Conservation (phyloP, 2,329 filamentous ascomycete species). For the Aspergillus alliaceus region DNA sequence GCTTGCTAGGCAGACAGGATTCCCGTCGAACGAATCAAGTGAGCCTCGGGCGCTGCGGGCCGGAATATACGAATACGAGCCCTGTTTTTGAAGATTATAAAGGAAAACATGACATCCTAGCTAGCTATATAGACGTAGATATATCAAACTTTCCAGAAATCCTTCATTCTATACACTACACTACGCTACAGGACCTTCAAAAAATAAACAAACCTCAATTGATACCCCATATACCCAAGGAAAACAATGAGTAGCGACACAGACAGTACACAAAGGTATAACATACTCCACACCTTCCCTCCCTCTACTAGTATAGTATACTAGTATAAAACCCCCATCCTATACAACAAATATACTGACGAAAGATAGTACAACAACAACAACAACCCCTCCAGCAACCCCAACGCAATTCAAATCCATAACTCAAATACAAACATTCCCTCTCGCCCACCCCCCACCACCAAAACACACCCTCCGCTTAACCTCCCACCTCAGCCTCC, state of each 20-base stretch:
- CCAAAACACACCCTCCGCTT: constrained; percentile 31
- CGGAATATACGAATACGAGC: background rate
- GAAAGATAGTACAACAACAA: background rate
- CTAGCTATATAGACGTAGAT: too few species aligned
- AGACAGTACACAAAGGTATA: background rate
- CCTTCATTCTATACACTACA: too few species aligned
- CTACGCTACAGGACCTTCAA: too few species aligned
- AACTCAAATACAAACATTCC: constrained; percentile 25
- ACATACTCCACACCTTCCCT: background rate
- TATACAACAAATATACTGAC: background rate
- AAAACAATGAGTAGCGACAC: background rate
- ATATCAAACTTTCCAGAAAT: too few species aligned
- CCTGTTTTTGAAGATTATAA: background rate
- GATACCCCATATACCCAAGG: too few species aligned
- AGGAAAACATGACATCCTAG: too few species aligned
- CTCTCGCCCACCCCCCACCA: constrained; percentile 28
- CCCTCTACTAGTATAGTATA: background rate
- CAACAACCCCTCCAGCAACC: background rate
- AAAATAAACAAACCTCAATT: background rate
- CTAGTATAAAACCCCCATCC: background rate
- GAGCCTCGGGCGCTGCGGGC: background rate
- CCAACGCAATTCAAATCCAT: background rate
- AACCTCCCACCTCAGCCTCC: constrained; percentile 28
- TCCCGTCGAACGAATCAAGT: background rate
- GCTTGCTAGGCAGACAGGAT: background rate